Percentiles rank a stretch among this genome's conserved stretches.
phyloP scores from a whole-genome alignment of 441 rosid genomes.

The Hura crepitans region DNA sequence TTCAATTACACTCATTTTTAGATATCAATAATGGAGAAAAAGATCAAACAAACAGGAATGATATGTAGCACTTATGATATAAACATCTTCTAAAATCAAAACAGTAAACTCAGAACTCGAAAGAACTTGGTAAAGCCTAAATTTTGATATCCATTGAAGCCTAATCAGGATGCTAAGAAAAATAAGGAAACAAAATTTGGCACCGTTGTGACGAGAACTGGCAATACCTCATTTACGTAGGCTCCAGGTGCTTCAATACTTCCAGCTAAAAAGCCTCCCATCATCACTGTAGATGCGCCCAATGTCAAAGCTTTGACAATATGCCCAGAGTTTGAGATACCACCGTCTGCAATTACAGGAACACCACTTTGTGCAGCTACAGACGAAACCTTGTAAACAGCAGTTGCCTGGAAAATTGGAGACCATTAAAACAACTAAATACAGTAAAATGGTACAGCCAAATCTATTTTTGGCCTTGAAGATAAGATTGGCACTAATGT shows the following conservation, averaged over 20 bases:
- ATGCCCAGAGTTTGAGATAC: conserved; percentile 82
- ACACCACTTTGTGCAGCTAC: conserved; percentile 66
- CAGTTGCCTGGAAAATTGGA: conserved; percentile 61
- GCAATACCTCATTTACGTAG: conserved; percentile 53
- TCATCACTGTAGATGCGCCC: conserved; percentile 92
- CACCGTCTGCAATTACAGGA: conserved; percentile 93
- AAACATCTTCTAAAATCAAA: background rate
- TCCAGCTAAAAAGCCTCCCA: conserved; percentile 92
- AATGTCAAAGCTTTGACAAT: conserved; percentile 74
- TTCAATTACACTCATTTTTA: background rate
- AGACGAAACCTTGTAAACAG: conserved; percentile 82
- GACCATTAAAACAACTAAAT: conserved; percentile 7
- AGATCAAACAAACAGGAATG: background rate
- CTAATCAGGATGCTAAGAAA: background rate
- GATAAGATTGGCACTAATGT: background rate
- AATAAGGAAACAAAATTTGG: background rate
- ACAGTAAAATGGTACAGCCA: background rate
- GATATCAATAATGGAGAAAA: background rate
- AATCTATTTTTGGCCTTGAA: background rate
- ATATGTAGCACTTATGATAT: background rate
- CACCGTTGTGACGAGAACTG: background rate
- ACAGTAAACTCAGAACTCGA: too few relatives aligned
- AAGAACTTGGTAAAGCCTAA: too few relatives aligned
- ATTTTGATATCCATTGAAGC: background rate
- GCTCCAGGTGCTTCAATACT: conserved; percentile 78